Evolutionary conservation across 2,329 filamentous ascomycete genomes (phyloP), one percentile per base, ranked within the genome.

Genomic region (Fusarium fujikuroi): DNA sequence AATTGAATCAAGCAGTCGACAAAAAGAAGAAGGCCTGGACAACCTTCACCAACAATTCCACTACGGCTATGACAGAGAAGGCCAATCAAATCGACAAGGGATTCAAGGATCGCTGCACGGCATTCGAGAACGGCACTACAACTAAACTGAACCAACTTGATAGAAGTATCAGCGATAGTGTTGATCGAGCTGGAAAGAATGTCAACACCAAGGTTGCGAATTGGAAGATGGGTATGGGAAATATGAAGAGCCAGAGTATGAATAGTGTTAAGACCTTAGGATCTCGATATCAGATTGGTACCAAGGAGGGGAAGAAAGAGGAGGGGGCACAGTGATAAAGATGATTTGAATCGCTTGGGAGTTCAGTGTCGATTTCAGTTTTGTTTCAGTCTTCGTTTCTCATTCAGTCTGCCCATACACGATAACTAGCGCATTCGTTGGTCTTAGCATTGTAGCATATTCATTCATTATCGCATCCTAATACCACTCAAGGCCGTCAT

Each of bases 1-100:
- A 60, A 9, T 39, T 63, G 10, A 74, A 63, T 4, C 46, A 74
- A 46, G 73, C 56, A 8, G 52, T 75, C 7, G 71, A 74, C 18
- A 74, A 72, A 19, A 57, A 62, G 15, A 75, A 72, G 12, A 74
- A 74, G n/a, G 70, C 73, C 4, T 65, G 69, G 58, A 46, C 52
- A 2, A 58, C 44, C 3, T 63, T 72, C 10, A 36, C 56, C 18
- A 60, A 68, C 3, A 42, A 72, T 21, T 74, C 73, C 1, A 71
- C 60, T 21, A 39, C 57, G 9, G 47, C 62, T 1, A 73, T 75
- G n/a, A 30, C 57, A 1, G 63, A 75, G 0, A 67, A 64, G 18
- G 63, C 60, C 11, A 36, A 18, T 1, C 44, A 60, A 9, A 37
- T 72, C 5, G 71, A 65, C 10, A 56, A 74, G 25, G 57, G 39